Base-by-base conservation (phyloP, 345 rosid genomes). In the Hevea brasiliensis region DNA sequence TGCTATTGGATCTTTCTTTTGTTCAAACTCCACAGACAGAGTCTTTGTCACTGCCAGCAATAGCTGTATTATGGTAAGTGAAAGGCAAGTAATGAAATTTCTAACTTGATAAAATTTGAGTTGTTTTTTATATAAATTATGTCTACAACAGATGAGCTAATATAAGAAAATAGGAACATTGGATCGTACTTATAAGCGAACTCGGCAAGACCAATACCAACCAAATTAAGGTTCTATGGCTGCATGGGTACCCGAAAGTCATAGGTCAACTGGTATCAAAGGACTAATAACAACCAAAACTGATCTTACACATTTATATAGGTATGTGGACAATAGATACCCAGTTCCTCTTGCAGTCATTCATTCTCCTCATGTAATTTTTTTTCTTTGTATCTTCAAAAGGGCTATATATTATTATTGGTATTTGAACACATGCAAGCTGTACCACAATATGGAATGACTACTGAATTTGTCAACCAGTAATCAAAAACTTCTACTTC, bases 1-100 rank as follows among this genome's bases (percentile, higher is more conserved):
- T 80, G 75, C 77, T 58, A 92, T 70, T 15, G 90, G 91, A 82
- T 94, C 98, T 77, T 83, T 94, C 90, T 45, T 90, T 42, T 87
- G 74, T 14, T 80, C 91, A 74, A 94, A 72, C 86, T 94, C 98
- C 73, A 90, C 88, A 0, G 97, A 81, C 18, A 85, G 83, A 8
- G 88, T 87, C 80, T 83, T 89, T 0, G 92, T 90, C 87, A 88
- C 97, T 90, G 87, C 81, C 72, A 63, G 59, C 68, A 74, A 74
- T 70, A 79, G 61, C 42, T 6, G 57, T 47, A 13, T 23, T 11
- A 67, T 47, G n/a, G 47, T 35, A 29, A 24, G 32, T 17, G 15
- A 41, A 41, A 51, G 7, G 3, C 44, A 27, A 44, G 8, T 40
- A 37, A 32, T 32, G 37, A 1, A n/a, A 15, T 41, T 23, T 55